A percentile compares a stretch with the other conserved stretches of the same genome.
These are phyloP conservation scores for Platismatia glauca DNA, from an alignment of 495 filamentous ascomycete genomes.

Conservation along the genomic window DNA sequence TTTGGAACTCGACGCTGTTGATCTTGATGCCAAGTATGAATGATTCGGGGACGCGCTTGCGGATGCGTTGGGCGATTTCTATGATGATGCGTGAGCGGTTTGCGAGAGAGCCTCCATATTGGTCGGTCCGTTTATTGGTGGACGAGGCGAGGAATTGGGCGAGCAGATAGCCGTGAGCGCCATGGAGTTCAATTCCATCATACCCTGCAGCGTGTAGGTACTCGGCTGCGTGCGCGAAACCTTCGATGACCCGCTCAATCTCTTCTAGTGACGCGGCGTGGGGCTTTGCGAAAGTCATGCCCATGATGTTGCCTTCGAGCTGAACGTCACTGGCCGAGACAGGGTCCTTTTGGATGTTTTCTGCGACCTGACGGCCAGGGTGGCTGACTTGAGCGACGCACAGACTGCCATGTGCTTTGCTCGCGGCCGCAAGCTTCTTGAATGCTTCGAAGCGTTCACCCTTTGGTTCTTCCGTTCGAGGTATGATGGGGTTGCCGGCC, in stretches of 20 bases:
- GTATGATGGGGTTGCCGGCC: slow-evolving; percentile 50
- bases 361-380: slow-evolving; percentile 49
- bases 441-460: slow-evolving; percentile 53
- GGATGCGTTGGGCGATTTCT: slow-evolving; percentile 44
- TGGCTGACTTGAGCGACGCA: slow-evolving; percentile 53
- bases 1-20: slow-evolving; percentile 62
- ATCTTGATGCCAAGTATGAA: slow-evolving; percentile 60
- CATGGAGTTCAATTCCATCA: slow-evolving; percentile 52
- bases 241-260: slow-evolving; percentile 39
- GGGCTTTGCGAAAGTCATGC: slow-evolving; percentile 42
- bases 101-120: slow-evolving; percentile 50
- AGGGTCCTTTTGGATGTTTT: slow-evolving; percentile 43
- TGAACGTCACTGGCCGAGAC: slow-evolving; percentile 54
- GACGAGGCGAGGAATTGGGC: slow-evolving; percentile 54
- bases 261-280: slow-evolving; percentile 41
- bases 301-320: slow-evolving; percentile 36
- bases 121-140: slow-evolving; percentile 53
- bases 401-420: slow-evolving; percentile 46
- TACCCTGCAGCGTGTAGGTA: slow-evolving; percentile 49
- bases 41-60: slow-evolving; percentile 28
- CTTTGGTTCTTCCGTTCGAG: slow-evolving; percentile 34
- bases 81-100: slow-evolving; percentile 49
- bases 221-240: slow-evolving; percentile 49
- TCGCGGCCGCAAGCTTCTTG: slow-evolving; percentile 38
- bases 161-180: slow-evolving; percentile 57